Conservation (phyloP, 1,284 basidiomycete species). For the Tylopilus orsonianus region DNA sequence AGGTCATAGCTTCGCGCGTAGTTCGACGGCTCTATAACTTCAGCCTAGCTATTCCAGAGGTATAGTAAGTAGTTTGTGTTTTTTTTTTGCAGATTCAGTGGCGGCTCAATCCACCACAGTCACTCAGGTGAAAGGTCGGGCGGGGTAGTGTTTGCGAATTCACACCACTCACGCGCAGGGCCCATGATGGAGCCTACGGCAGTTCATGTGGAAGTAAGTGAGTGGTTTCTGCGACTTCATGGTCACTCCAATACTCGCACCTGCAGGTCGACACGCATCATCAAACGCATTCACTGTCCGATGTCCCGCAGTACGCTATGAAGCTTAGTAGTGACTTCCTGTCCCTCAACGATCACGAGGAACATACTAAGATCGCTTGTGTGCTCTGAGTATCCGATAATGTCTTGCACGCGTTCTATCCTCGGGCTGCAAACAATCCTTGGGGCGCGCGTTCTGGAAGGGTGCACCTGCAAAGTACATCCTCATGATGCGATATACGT, state of each 20-base stretch:
- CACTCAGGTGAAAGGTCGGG: conserved; percentile 34
- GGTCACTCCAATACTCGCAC: conserved; percentile 4
- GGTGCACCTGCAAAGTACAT: neutral
- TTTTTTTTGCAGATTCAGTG: neutral
- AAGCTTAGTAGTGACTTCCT: conserved; percentile 29
- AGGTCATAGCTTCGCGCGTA: conserved; percentile 73
- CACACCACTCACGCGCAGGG: conserved; percentile 13
- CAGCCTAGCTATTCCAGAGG: conserved; percentile 50
- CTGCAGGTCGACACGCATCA: conserved; percentile 38
- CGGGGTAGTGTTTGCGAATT: conserved; percentile 33
- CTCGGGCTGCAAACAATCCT: neutral
- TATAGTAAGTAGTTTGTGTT: conserved; percentile 46
- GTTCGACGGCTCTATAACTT: conserved; percentile 66
- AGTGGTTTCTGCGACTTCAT: neutral
- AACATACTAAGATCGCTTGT: conserved; percentile 17
- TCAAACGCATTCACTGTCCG: conserved; percentile 28
- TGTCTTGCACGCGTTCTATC: neutral
- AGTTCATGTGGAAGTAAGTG: conserved; percentile 37
- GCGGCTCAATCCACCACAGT: conserved; percentile 18
- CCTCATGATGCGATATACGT: conserved; percentile 1
- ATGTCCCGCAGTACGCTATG: conserved; percentile 26
- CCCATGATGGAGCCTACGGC: conserved; percentile 22
- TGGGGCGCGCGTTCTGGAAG: neutral
- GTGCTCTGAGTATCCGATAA: conserved; percentile 13
- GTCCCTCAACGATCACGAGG: conserved; percentile 27